These are phyloP conservation scores for Silybum marianum DNA, from an alignment of 129 eudicot genomes.

Conservation along the genomic window DNA sequence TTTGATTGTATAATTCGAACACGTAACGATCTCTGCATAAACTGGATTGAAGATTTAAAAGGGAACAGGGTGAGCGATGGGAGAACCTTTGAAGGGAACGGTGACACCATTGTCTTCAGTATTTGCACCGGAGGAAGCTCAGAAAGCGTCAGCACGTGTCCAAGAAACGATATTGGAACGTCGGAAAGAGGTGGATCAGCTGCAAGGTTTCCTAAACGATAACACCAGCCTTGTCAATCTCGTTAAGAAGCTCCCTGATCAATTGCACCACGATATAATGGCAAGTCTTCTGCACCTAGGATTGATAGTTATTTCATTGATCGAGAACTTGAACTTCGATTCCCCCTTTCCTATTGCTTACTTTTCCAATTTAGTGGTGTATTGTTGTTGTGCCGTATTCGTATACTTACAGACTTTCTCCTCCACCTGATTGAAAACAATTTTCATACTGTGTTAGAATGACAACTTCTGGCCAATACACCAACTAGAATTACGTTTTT, in stretches of 20 bases:
- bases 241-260: slow-evolving; percentile 75
- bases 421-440: not conserved
- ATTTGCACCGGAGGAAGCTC: slow-evolving; percentile 67
- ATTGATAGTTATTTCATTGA: not conserved
- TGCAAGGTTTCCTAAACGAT: slow-evolving; percentile 56
- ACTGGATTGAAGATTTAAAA: not conserved
- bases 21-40: not conserved
- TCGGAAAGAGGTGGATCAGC: slow-evolving; percentile 48
- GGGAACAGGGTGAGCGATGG: slow-evolving; percentile 30
- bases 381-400: not conserved
- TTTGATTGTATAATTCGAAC: not conserved
- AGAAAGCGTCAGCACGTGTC: slow-evolving; percentile 64
- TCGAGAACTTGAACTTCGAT: not conserved
- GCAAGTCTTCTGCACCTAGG: slow-evolving; percentile 15
- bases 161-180: slow-evolving; percentile 49
- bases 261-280: slow-evolving; percentile 84
- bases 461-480: not conserved
- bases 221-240: slow-evolving; percentile 58
- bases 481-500: not conserved
- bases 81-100: slow-evolving; percentile 54
- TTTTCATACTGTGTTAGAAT: not conserved
- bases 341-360: not conserved
- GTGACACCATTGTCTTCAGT: slow-evolving; percentile 69
- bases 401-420: no score
- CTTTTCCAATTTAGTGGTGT: not conserved